A percentile compares a stretch with the other conserved stretches of the same genome.
Conservation (phyloP, 1,139 yeast species). For the Taphrina populina region DNA sequence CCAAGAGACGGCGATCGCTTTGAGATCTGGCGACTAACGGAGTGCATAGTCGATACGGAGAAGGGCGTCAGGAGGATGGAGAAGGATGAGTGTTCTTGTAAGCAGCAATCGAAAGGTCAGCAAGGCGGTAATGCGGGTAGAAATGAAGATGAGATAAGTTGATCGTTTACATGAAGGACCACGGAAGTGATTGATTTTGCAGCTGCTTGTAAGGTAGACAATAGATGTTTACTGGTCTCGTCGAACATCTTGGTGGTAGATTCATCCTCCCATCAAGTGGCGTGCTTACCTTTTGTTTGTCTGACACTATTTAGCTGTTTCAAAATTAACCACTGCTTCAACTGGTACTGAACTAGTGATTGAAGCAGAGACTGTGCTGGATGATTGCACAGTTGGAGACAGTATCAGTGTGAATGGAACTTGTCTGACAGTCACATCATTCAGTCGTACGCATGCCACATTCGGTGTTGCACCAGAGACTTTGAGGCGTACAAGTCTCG, state of each 20-base stretch:
- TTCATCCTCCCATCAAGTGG: not conserved
- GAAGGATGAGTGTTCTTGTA: not conserved
- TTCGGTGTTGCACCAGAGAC: slow-evolving; percentile 96
- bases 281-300: not conserved
- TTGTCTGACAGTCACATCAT: slow-evolving; percentile 92
- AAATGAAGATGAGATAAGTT: slow-evolving; percentile 6
- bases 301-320: slow-evolving; percentile 45
- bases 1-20: slow-evolving; percentile 20
- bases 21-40: slow-evolving; percentile 11
- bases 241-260: slow-evolving; percentile 70
- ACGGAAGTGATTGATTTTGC: not conserved
- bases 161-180: too few species aligned
- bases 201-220: not conserved
- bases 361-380: slow-evolving; percentile 62
- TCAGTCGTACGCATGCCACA: slow-evolving; percentile 60
- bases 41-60: slow-evolving; percentile 8
- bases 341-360: slow-evolving; percentile 74
- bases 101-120: slow-evolving; percentile 4
- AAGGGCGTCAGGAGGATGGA: not conserved
- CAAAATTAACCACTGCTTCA: slow-evolving; percentile 63
- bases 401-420: slow-evolving; percentile 80
- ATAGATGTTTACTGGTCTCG: slow-evolving; percentile 91
- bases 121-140: slow-evolving; percentile 2
- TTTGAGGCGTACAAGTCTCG: slow-evolving; percentile 73
- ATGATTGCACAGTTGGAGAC: slow-evolving; percentile 87